A percentile compares a stretch with the other conserved stretches of the same genome.
Evolutionary conservation across 2,329 filamentous ascomycete genomes (phyloP).

Genomic region (Mariannaea sp.): DNA sequence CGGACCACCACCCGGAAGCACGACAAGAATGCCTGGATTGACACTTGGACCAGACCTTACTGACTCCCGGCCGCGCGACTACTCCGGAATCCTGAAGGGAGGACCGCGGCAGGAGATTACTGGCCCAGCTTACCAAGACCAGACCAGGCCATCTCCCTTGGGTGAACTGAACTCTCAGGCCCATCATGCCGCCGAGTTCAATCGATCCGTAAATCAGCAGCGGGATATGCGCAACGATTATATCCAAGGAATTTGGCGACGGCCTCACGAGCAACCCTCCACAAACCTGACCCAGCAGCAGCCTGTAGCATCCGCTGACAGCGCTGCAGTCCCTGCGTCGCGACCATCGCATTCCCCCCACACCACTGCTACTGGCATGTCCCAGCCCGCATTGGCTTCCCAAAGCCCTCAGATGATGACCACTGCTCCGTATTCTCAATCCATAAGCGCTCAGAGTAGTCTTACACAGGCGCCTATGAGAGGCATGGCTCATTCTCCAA

Average conservation of each 20-base stretch:
- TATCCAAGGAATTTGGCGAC: conserved; percentile 79
- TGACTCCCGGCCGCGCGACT: conserved; percentile 78
- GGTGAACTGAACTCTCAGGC: conserved; percentile 85
- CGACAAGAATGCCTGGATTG: conserved; percentile 81
- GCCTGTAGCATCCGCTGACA: conserved; percentile 50
- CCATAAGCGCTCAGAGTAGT: conserved; percentile 71
- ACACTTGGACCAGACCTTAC: conserved; percentile 78
- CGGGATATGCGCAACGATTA: conserved; percentile 80
- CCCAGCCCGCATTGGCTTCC: conserved; percentile 62
- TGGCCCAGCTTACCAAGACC: conserved; percentile 85
- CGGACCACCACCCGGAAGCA: conserved; percentile 64
- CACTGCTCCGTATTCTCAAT: conserved; percentile 69
- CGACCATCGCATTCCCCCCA: conserved; percentile 64
- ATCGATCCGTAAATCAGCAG: conserved; percentile 80
- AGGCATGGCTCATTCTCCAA: conserved; percentile 60
- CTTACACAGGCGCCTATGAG: conserved; percentile 75
- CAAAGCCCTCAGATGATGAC: conserved; percentile 70
- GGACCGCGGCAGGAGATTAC: conserved; percentile 88
- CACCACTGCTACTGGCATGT: conserved; percentile 56
- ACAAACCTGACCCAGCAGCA: conserved; percentile 54
- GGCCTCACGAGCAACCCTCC: conserved; percentile 77
- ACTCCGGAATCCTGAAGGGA: conserved; percentile 75
- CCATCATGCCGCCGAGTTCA: conserved; percentile 87
- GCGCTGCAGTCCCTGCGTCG: conserved; percentile 51
- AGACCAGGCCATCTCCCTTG: conserved; percentile 75